Conservation (phyloP, 2,329 filamentous ascomycete species). For the Knufia petricola region DNA sequence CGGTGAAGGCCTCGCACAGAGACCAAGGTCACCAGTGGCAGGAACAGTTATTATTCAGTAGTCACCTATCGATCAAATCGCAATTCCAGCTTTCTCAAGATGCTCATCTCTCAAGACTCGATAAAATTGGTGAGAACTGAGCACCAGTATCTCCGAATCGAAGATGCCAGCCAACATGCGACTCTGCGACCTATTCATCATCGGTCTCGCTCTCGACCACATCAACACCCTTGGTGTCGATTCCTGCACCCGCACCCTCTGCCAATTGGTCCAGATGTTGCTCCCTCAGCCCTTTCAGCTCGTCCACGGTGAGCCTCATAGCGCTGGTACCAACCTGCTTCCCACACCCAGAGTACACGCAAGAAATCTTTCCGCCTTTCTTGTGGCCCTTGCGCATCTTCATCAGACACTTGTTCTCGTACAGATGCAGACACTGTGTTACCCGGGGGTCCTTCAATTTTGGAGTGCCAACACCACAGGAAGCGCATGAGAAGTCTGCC, state of each 20-base stretch:
- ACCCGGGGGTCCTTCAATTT: neutral
- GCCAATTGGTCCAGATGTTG: neutral
- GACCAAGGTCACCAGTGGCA: too few species aligned
- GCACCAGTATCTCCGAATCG: too few species aligned
- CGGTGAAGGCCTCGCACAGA: too few species aligned
- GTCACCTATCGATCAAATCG: too few species aligned
- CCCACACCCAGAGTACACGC: neutral
- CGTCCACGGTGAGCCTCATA: neutral
- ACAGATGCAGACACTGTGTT: neutral
- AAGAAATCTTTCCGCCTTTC: neutral
- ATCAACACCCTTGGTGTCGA: too few species aligned
- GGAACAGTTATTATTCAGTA: too few species aligned
- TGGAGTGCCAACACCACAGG: neutral
- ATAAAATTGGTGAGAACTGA: too few species aligned
- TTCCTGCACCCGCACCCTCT: neutral
- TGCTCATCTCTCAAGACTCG: too few species aligned
- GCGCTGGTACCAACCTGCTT: neutral
- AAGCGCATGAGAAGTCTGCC: neutral
- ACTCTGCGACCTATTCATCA: neutral
- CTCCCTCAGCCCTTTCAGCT: neutral
- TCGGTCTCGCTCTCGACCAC: too few species aligned
- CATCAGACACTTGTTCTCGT: neutral
- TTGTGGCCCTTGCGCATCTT: neutral
- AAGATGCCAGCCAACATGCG: too few species aligned
- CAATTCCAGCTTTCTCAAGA: too few species aligned